Evolutionary conservation across 2,329 filamentous ascomycete genomes (phyloP), one percentile per base, ranked within the genome.

Genomic region (Penicillium sp.): DNA sequence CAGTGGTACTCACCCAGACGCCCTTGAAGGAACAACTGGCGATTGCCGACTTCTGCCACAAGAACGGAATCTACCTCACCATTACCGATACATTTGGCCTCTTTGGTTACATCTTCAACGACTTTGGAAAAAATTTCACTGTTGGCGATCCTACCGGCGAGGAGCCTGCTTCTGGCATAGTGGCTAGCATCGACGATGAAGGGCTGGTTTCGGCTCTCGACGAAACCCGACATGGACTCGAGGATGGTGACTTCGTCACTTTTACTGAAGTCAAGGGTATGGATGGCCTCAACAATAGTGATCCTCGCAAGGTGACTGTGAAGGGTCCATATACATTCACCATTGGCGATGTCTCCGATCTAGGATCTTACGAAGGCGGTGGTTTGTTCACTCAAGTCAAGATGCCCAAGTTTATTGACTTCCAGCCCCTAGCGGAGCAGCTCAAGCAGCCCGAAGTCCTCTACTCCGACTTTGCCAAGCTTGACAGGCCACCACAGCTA

Each of bases 241-340:
- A 96, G 71, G 93, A 99, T 77, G 93, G 92, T 18, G 93, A 99
- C 69, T 95, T 86, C 68, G 90, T 99, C 48, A 95, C 89, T 8
- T 99, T 99, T 70, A 86, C 88, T 2, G 93, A 99, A 69, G 70
- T 99, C 18, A 84, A 93, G 75, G 93, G 93, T 18, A 89, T 99
- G 88, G 91, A 95, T 54, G 83, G 73, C 5, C 72, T 99, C 55
- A 99, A 99, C 69, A 81, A 81, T 61, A 80, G 82, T 37, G 88
- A 89, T 55, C 92, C 93, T 41, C 84, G 88, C 59, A 95, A 96
- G 75, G 82, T 99, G 54, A 89, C 87, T 3, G 90, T 96, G 41
- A 96, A 95, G 75, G 93, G 88, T 0, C 93, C 93, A 3, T 99
- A 97, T 70, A 95, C 91, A 8, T 99, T 99, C 73, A 93, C 89